Evolutionary conservation across 2,329 filamentous ascomycete genomes (phyloP).

Genomic region (Alternaria gaisen): DNA sequence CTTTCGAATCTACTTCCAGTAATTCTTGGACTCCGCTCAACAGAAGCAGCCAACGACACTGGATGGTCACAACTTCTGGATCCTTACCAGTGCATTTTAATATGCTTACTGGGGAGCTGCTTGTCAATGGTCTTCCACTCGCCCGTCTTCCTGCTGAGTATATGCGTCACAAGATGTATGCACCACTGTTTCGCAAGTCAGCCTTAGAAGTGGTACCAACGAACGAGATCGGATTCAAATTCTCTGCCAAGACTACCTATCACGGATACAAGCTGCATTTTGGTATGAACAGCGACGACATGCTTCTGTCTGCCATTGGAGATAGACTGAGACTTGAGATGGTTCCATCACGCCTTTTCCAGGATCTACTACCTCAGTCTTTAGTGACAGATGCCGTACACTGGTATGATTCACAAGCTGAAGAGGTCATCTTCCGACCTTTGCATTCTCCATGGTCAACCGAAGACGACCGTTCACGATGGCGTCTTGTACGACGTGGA

Average conservation of each 20-base stretch:
- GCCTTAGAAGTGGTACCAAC: slow-evolving; percentile 58
- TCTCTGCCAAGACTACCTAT: slow-evolving; percentile 47
- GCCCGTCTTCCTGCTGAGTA: slow-evolving; percentile 59
- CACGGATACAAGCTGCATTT: slow-evolving; percentile 49
- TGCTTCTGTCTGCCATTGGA: slow-evolving; percentile 34
- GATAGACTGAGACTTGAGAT: slow-evolving; percentile 34
- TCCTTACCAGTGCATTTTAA: slow-evolving; percentile 54
- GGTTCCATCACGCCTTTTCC: slow-evolving; percentile 46
- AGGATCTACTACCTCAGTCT: slow-evolving; percentile 40
- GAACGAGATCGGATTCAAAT: slow-evolving; percentile 51
- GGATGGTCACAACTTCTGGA: slow-evolving; percentile 38
- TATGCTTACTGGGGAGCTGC: slow-evolving; percentile 60
- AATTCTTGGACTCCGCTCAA: slow-evolving; percentile 22
- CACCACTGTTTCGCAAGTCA: slow-evolving; percentile 54
- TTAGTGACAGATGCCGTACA: slow-evolving; percentile 38
- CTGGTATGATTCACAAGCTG: slow-evolving; percentile 7
- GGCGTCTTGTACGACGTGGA: background rate
- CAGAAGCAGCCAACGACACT: slow-evolving; percentile 34
- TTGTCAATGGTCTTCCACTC: slow-evolving; percentile 62
- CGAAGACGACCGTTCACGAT: background rate
- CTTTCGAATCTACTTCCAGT: slow-evolving; percentile 18
- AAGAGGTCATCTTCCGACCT: slow-evolving; percentile 24
- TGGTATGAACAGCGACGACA: slow-evolving; percentile 32
- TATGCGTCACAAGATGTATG: slow-evolving; percentile 53
- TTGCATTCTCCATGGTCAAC: slow-evolving; percentile 15